Evolutionary conservation across 345 rosid genomes (phyloP), one percentile per base, ranked within the genome.

Genomic region (Populus pruinosa): DNA sequence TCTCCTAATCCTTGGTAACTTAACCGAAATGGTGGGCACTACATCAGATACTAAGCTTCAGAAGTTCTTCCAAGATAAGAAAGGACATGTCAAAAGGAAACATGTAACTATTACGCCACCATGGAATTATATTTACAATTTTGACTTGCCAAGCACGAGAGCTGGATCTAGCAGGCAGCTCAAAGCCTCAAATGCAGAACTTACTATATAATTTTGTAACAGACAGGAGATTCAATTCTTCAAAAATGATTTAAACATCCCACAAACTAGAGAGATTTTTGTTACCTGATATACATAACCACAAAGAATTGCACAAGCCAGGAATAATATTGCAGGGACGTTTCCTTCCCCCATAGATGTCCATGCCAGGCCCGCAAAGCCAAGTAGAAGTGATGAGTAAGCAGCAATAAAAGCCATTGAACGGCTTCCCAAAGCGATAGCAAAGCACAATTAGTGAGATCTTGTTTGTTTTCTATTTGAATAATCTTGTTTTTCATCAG

Each of bases 1-100:
- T 94, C 98, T 81, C 98, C 98, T 70, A 94, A 73, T 83, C 98
- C 98, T 72, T 85, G 92, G 89, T 93, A 94, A 86, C 97, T 93
- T 79, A 93, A 79, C 79, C 98, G 87, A 83, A 94, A 94, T 69
- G 98, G 98, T 0, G 98, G 98, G 84, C 98, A 94, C 98, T 91
- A 78, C 74, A 75, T 70, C 23, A 50, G 27, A 71, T 17, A 35
- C 0, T 5, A 27, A 64, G 25, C 1, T 64, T 29, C 21, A 43
- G n/a, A 56, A 25, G 10, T 20, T 69, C 61, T 49, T 29, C 35
- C 7, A 17, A 55, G 13, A 39, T 29, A n/a, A 71, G 29, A 35
- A 36, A 8, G 25, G 67, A n/a, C 13, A 7, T 16, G 9, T 72
- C 21, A 13, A 23, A 59, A 72, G 61, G 35, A 27, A 50, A 6